Evolutionary conservation across 192 early-diverging fungal genomes (phyloP).

Genomic region (Haplosporangium gracile): DNA sequence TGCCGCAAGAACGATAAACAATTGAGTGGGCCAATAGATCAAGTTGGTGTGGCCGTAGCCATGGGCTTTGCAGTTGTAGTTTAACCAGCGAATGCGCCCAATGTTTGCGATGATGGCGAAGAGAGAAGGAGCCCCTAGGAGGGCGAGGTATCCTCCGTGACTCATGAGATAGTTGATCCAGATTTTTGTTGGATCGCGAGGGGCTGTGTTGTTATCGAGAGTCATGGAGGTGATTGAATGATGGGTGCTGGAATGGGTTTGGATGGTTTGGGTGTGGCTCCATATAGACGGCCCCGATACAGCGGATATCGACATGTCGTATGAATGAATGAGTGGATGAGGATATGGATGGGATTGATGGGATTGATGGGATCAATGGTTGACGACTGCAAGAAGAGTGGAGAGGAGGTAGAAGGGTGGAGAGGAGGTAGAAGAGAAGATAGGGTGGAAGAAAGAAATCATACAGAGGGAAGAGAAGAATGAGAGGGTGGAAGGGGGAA

Average conservation of each 20-base stretch:
- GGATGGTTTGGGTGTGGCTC: neutral
- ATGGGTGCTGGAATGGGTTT: neutral
- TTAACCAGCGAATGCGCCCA: constrained; percentile 14
- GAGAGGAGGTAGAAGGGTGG: neutral
- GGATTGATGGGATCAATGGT: neutral
- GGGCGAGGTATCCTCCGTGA: constrained; percentile 34
- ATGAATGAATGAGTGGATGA: no score
- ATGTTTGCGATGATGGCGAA: constrained; percentile 9
- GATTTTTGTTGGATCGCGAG: constrained; percentile 19
- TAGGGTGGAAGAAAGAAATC: neutral
- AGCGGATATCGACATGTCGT: neutral
- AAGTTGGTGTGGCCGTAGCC: constrained; percentile 30
- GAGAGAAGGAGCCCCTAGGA: constrained; percentile 27
- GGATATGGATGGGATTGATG: neutral
- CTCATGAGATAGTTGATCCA: constrained; percentile 24
- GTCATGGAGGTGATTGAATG: neutral
- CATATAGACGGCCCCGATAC: constrained; percentile 18
- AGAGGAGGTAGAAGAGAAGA: neutral
- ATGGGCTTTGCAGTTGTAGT: constrained; percentile 11
- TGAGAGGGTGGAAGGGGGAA: neutral
- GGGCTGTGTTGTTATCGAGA: neutral
- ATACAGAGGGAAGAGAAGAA: neutral
- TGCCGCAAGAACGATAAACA: constrained; percentile 16
- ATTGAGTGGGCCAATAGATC: constrained; percentile 46
- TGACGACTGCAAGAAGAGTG: neutral